Percentiles rank a stretch among this genome's conserved stretches.
Evolutionary conservation across 257 asterid genomes (phyloP).

Genomic region (Solanum verrucosum): DNA sequence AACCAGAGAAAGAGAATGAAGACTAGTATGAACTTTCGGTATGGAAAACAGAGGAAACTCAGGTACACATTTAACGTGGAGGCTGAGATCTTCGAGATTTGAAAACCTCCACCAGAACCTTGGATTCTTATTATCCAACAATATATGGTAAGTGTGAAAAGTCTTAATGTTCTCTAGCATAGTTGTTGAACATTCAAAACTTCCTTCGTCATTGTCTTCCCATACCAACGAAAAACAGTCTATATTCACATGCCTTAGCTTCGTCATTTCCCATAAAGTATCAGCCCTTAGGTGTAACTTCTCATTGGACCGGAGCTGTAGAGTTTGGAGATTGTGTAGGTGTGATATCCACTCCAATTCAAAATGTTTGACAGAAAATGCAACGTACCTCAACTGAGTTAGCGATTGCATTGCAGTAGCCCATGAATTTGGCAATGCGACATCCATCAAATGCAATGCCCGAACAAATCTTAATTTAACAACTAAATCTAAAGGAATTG

Average conservation of each 20-base stretch:
- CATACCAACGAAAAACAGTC: neutral
- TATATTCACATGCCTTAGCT: neutral
- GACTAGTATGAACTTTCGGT: neutral
- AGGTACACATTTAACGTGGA: accelerated
- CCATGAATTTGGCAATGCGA: too few species aligned
- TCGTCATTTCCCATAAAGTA: neutral
- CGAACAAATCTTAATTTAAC: neutral
- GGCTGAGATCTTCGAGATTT: neutral
- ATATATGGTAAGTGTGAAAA: accelerated
- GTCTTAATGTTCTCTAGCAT: neutral
- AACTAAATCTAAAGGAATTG: neutral
- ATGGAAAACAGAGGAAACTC: neutral
- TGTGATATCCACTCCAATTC: neutral
- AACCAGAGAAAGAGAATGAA: neutral
- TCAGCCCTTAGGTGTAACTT: neutral
- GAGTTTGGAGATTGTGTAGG: neutral
- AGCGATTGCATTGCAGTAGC: too few species aligned
- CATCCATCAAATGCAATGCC: neutral
- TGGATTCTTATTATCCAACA: neutral
- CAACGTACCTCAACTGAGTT: too few species aligned
- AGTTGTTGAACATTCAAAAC: neutral
- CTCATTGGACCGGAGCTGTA: accelerated
- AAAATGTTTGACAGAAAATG: too few species aligned
- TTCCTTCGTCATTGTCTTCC: neutral
- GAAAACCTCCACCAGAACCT: neutral